These are phyloP conservation scores for Pisolithus orientalis DNA, from an alignment of 768 basidiomycete genomes.

Conservation along the genomic window DNA sequence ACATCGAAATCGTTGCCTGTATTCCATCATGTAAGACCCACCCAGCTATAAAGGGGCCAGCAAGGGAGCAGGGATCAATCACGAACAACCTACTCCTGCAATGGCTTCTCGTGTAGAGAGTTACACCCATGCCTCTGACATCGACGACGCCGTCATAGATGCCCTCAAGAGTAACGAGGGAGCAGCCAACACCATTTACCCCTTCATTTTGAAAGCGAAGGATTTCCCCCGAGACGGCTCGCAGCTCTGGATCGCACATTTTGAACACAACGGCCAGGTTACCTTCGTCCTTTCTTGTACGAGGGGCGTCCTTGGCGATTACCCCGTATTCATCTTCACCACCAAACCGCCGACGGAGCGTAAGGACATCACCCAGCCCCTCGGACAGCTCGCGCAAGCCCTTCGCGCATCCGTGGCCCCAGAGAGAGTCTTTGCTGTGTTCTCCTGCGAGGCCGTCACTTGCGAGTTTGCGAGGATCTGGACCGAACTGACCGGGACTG, in stretches of 20 bases:
- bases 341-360: conserved; percentile 37
- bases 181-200: conserved; percentile 35
- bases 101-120: conserved; percentile 13
- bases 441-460: conserved; percentile 46
- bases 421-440: conserved; percentile 58
- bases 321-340: conserved; percentile 63
- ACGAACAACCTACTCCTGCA: conserved; percentile 13
- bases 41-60: not conserved
- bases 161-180: conserved; percentile 24
- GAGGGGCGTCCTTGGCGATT: conserved; percentile 44
- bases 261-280: conserved; percentile 8
- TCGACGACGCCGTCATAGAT: conserved; percentile 25
- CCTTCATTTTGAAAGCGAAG: conserved; percentile 30
- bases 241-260: conserved; percentile 29
- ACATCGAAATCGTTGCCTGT: too few species aligned
- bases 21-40: not conserved
- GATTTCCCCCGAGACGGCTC: conserved; percentile 3
- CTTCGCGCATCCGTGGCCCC: conserved; percentile 31
- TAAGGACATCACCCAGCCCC: conserved; percentile 31
- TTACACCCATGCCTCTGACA: conserved; percentile 5
- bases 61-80: not conserved
- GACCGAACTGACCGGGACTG: conserved; percentile 40
- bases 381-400: conserved; percentile 36
- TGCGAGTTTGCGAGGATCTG: conserved; percentile 42
- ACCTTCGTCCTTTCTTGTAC: conserved; percentile 55